Base-by-base conservation (phyloP, 2,329 filamentous ascomycete species). In the Pseudogymnoascus destructans region DNA sequence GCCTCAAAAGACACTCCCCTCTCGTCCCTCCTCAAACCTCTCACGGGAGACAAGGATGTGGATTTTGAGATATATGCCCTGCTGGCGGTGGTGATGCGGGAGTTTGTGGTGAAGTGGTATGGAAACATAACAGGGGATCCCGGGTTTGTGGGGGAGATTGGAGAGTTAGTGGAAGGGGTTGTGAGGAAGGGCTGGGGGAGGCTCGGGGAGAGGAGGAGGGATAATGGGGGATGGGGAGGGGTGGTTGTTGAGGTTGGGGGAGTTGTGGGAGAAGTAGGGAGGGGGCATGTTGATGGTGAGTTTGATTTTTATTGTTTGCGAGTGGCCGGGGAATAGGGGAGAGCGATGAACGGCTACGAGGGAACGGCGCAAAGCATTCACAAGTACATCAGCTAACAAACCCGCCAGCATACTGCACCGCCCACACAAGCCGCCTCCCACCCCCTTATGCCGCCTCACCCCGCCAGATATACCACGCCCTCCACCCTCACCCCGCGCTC, bases 71-170 rank as follows among this genome's bases (percentile, higher is more conserved):
- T 98, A 3, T 98, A 97, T 70, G 92, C 89, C 25, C 80, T 97
- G 61, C 84, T 98, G 61, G 87, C 93, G 57, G 86, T 97, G 60
- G 83, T 97, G 61, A 77, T 96, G 66, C 84, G 87, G 67, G 90
- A 96, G 63, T 95, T 90, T 70, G 87, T 98, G 35, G 85, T 93
- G 70, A 84, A 82, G 30, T 98, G 93, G 93, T 98, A 98, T 74
- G 79, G 77, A 63, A 92, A 86, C 70, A 93, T 98, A 70, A 96
- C 92, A 1, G 82, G 89, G 3, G 92, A 98, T 72, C 87, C 91
- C 69, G 79, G 82, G 10, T 95, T 98, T 68, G 84, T 93, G 61
- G 85, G 86, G 64, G 86, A 95, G 74, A 81, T 93, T 64, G 73
- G 95, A 60, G 80, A 90, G 60, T 82, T 85, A 67, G 79, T 95